phyloP scores from a whole-genome alignment of 2,329 filamentous ascomycete species.

The Penicillium verrucosum region DNA sequence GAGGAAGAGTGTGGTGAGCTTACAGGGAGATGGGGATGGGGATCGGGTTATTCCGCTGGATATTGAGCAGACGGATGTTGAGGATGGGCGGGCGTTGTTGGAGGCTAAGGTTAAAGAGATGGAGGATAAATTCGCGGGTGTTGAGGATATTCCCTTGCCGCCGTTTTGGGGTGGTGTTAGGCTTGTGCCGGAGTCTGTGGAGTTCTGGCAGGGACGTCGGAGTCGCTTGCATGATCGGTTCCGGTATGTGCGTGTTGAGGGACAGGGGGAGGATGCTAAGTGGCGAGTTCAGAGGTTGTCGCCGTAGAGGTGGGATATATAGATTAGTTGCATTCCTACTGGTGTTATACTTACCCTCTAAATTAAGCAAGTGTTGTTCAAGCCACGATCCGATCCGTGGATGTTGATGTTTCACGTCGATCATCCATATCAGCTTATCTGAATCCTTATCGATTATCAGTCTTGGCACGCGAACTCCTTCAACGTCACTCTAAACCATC shows the following conservation, averaged over 20 bases:
- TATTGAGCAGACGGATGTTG: conserved; percentile 41
- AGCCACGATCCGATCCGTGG: not conserved
- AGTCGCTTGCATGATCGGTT: conserved; percentile 94
- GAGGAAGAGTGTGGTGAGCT: conserved; percentile 25
- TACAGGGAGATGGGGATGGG: conserved; percentile 11
- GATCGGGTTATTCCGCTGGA: conserved; percentile 24
- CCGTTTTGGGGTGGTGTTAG: conserved; percentile 93
- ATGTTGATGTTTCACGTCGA: not conserved
- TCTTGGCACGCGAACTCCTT: conserved; percentile 15
- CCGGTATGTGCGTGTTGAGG: conserved; percentile 69
- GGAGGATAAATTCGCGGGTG: conserved; percentile 69
- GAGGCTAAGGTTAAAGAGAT: conserved; percentile 74
- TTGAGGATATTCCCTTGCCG: conserved; percentile 81
- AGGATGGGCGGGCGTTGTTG: conserved; percentile 70
- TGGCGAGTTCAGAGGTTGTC: conserved; percentile 43
- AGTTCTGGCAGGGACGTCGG: conserved; percentile 94
- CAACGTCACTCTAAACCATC: conserved; percentile 2
- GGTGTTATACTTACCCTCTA: not conserved
- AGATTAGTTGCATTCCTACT: not conserved
- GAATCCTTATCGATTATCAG: conserved; percentile 10
- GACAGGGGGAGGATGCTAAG: conserved; percentile 49
- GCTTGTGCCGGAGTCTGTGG: conserved; percentile 77
- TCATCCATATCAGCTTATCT: conserved; percentile 12
- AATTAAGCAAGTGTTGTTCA: not conserved
- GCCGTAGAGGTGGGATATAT: conserved; percentile 25